Evolutionary conservation across 257 asterid species (phyloP), one percentile per base, ranked within the genome.

Genomic region (Solanum chiquidenum): DNA sequence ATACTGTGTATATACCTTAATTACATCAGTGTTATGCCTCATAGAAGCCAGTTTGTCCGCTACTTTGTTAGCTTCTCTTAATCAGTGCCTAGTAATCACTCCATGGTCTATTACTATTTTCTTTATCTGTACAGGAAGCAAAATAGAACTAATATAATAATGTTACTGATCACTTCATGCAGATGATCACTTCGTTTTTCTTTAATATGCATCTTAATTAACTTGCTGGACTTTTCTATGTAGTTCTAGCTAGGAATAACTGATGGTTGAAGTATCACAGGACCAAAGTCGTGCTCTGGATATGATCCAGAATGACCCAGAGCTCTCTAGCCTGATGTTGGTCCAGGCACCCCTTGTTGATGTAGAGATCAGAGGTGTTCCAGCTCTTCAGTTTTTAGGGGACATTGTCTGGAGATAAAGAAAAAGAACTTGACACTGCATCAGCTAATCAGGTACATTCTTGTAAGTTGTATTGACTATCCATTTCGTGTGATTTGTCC

Each of bases 361-460:
- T 88, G 94, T 97, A 23, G 99, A 97, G 91, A 96, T 97, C 90
- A 94, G 99, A 92, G 99, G 99, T 42, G 96, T 97, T 69, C 99
- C 99, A 23, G 99, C 99, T 87, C 99, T 97, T 87, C 99, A 96
- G 92, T 97, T 97, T 91, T 89, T 96, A 34, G 99, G 99, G 66
- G 99, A 97, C 86, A 94, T 91, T 23, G 95, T 97, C 77, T 97
- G 99, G 99, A 97, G 95, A 91, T 97, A 91, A 94, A 49, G 86
- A 49, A 31, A 80, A 82, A 49, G 86, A 82, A 82, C 71, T 31
- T 20, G 42, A 31, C 86, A 29, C 69, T 10, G 71, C 69, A 18
- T 49, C 86, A 82, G 42, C 71, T 49, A 29, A 80, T 82, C 31
- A 82, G 86, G 31, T 82, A 18, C 44, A 49, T 82, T 52, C 29